Evolutionary conservation across 75 land plant species (phyloP), one percentile per base, ranked within the genome.

Genomic region (Sequoiadendron giganteum): DNA sequence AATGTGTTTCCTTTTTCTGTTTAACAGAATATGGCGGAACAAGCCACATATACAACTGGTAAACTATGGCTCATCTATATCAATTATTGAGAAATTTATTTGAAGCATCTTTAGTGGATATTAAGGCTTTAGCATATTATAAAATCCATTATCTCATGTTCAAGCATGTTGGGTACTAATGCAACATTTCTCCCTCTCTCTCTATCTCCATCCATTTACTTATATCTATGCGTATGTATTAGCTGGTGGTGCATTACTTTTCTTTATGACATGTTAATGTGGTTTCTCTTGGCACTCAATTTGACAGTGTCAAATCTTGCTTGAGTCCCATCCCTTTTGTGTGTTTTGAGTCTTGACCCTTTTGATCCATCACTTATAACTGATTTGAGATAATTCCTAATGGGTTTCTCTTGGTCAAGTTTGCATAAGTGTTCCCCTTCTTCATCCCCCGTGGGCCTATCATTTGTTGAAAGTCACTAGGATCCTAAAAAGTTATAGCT

Each of bases 41-140:
- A 52, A 86, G 90, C 79, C 96, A 96, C 70, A 86, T 96, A 49
- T 96, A 94, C 93, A 94, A 93, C 87, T 96, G 97, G 97, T 94
- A 90, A 79, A 88, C n/a, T 58, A 3, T 84, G 34, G 11, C 10
- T 75, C 13, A 32, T 34, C 16, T 34, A 34, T 32, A 30, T 75
- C n/a, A 75, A 75, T 75, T 43, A 13, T 42, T 14, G 21, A 42
- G 85, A n/a, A 25, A 18, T 25, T 83, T 18, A 42, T 83, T 38
- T n/a, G 32, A 45, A 36, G 3, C 16, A 14, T 42, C 4, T 38
- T 42, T 75, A 75, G 77, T 34, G 77, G 34, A 75, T 75, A 39
- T 32, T 30, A 30, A 68, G 38, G 34, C 70, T 58, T 58, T 25
- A 7, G 9, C n/a, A 65, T 65, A 28, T 65, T 75, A 75, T 75